Conservation (phyloP, 1,284 basidiomycete genomes). For the Apiotrichum brassicae region DNA sequence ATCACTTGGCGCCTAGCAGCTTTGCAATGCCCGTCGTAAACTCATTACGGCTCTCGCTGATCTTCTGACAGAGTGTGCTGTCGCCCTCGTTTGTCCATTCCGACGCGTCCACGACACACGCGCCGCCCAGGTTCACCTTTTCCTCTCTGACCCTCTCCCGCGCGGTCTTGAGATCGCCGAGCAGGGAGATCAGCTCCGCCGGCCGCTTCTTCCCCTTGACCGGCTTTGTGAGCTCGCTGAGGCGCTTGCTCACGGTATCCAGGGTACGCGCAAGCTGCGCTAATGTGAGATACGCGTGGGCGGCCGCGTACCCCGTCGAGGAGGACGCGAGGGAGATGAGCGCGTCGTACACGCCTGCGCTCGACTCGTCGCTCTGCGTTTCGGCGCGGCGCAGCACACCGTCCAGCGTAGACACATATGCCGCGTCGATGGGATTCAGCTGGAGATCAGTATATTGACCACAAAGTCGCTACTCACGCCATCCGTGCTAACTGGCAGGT, state of each 20-base stretch:
- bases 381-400: not conserved
- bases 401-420: conserved; percentile 3
- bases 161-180: conserved; percentile 3
- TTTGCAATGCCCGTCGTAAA: not conserved
- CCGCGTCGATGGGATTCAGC: conserved; percentile 1
- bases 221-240: conserved; percentile 12
- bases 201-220: conserved; percentile 27
- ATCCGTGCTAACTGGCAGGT: not conserved
- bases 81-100: not conserved
- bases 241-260: conserved; percentile 10
- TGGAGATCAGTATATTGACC: too few species aligned
- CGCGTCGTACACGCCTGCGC: not conserved
- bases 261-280: conserved; percentile 7
- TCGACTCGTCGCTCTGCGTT: too few species aligned
- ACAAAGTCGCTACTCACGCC: not conserved
- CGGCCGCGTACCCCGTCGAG: not conserved
- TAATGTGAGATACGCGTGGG: not conserved
- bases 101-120: not conserved
- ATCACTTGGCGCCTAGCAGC: not conserved
- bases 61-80: not conserved
- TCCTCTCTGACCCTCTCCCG: conserved; percentile 1
- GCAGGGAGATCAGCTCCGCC: conserved; percentile 4
- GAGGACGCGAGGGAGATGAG: not conserved
- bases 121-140: not conserved
- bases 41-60: not conserved